Evolutionary conservation across 2,329 filamentous ascomycete genomes (phyloP).

Genomic region (Teratosphaeria viscida): DNA sequence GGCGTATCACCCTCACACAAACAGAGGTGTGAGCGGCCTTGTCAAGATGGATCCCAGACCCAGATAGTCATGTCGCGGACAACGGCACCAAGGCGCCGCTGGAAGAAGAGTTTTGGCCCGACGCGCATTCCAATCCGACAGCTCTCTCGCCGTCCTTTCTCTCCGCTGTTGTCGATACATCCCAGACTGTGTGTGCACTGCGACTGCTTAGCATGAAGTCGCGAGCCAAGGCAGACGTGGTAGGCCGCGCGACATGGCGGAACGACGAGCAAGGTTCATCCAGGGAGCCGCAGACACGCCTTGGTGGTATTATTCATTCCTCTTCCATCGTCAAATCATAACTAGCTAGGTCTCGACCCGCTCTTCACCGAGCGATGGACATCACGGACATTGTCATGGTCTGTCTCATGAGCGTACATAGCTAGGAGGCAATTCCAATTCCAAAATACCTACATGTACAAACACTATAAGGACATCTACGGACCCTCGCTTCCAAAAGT

Average conservation of each 20-base stretch:
- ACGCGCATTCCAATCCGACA: background rate
- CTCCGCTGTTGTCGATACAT: too few relatives aligned
- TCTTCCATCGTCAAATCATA: background rate
- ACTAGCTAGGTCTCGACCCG: background rate
- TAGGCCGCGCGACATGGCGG: background rate
- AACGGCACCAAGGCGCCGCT: background rate
- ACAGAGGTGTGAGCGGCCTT: too few relatives aligned
- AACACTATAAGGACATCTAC: too few relatives aligned
- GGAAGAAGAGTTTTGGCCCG: conserved; percentile 1
- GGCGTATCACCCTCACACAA: background rate
- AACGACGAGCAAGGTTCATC: background rate
- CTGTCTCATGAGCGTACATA: too few relatives aligned
- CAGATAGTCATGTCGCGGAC: background rate
- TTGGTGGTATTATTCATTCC: background rate
- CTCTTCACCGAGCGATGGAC: too few relatives aligned
- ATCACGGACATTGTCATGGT: background rate
- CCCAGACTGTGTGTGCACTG: too few relatives aligned
- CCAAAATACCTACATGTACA: too few relatives aligned
- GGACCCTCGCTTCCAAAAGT: background rate
- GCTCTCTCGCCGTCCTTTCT: background rate
- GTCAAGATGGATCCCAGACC: background rate
- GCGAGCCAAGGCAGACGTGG: background rate
- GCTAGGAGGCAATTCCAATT: too few relatives aligned
- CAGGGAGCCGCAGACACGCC: background rate
- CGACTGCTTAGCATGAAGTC: background rate